Conservation (phyloP, 129 eudicot genomes). For the Chrysanthemum seticuspe region DNA sequence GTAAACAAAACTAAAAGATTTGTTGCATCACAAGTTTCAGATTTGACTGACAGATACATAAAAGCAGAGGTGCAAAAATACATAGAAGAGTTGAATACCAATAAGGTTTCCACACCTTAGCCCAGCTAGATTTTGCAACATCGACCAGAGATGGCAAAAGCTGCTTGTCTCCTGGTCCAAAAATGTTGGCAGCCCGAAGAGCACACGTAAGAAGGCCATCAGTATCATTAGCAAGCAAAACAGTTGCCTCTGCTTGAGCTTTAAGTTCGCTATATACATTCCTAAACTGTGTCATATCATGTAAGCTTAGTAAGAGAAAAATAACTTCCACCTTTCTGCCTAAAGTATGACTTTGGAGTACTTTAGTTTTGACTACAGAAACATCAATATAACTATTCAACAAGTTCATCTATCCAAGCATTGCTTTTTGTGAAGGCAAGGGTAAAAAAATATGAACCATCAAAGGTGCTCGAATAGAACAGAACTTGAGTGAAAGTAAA, state of each 20-base stretch:
- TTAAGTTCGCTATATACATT: slow-evolving; percentile 62
- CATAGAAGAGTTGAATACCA: not conserved
- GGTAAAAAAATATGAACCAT: not conserved
- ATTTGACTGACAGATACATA: slow-evolving; percentile 1
- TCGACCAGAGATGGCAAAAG: slow-evolving; percentile 59
- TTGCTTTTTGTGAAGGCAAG: too few species aligned
- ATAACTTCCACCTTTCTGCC: slow-evolving; percentile 16
- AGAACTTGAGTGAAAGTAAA: not conserved
- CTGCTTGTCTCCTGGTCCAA: slow-evolving; percentile 80
- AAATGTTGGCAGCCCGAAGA: slow-evolving; percentile 73
- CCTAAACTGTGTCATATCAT: slow-evolving; percentile 44
- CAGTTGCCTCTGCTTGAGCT: slow-evolving; percentile 91
- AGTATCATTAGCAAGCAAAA: slow-evolving; percentile 58
- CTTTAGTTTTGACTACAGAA: slow-evolving; percentile 15
- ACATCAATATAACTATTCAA: slow-evolving; percentile 9
- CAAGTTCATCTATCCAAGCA: slow-evolving; percentile 20
- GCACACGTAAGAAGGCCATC: slow-evolving; percentile 88
- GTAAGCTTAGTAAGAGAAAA: not conserved
- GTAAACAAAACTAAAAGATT: not conserved
- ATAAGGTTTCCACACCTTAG: slow-evolving; percentile 58
- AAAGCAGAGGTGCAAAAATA: slow-evolving; percentile 11
- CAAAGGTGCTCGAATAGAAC: not conserved
- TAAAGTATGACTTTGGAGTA: slow-evolving; percentile 8
- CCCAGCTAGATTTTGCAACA: slow-evolving; percentile 68
- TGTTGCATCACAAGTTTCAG: slow-evolving; percentile 5